Conservation (phyloP, 805 yeast species). For the Cyberlindnera lachancei region DNA sequence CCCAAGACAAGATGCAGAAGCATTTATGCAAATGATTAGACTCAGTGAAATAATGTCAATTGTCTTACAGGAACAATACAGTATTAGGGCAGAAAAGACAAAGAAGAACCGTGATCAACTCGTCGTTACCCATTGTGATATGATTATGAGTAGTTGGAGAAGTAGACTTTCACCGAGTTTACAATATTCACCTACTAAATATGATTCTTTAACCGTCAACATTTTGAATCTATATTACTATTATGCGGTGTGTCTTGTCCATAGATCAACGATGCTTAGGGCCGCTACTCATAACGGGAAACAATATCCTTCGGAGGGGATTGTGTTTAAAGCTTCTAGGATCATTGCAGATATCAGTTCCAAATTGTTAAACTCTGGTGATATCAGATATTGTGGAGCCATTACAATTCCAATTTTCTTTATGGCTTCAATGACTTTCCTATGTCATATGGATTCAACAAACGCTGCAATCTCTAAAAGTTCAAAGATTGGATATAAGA, state of each 20-base stretch:
- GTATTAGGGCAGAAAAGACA: slow-evolving; percentile 57
- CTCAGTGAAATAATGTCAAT: slow-evolving; percentile 67
- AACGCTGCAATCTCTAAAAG: slow-evolving; percentile 28
- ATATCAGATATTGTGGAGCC: slow-evolving; percentile 48
- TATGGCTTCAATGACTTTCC: slow-evolving; percentile 60
- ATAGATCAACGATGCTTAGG: slow-evolving; percentile 56
- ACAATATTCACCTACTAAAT: slow-evolving; percentile 53
- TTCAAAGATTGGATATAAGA: slow-evolving; percentile 28
- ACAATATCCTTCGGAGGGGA: slow-evolving; percentile 37
- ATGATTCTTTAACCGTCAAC: slow-evolving; percentile 41
- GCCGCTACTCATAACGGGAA: slow-evolving; percentile 23
- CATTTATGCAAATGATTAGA: slow-evolving; percentile 55
- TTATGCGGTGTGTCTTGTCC: slow-evolving; percentile 62
- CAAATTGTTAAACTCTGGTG: slow-evolving; percentile 41
- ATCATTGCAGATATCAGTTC: slow-evolving; percentile 61
- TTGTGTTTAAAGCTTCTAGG: slow-evolving; percentile 75
- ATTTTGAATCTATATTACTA: slow-evolving; percentile 63
- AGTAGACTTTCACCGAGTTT: slow-evolving; percentile 55
- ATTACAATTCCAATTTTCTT: slow-evolving; percentile 50
- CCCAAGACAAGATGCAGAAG: slow-evolving; percentile 42
- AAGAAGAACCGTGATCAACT: slow-evolving; percentile 35
- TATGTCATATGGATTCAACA: slow-evolving; percentile 52
- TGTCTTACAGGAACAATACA: slow-evolving; percentile 59
- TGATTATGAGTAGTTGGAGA: slow-evolving; percentile 74
- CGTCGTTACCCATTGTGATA: slow-evolving; percentile 52